Base-by-base conservation (phyloP, 2,329 filamentous ascomycete species). In the Gaeumannomyces tritici region DNA sequence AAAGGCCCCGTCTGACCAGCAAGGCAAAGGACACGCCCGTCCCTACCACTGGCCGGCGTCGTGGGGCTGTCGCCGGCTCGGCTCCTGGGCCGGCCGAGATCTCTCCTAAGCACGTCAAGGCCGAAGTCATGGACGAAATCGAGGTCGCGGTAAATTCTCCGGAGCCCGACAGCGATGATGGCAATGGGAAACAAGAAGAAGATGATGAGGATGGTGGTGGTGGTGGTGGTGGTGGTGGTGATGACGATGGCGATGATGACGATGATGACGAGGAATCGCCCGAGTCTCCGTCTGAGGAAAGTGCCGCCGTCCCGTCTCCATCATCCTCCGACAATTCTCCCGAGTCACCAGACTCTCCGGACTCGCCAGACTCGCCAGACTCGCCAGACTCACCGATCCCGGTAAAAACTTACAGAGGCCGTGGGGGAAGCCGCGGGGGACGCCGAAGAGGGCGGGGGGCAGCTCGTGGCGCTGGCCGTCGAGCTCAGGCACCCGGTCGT, bases 71-170 rank as follows among this genome's bases (percentile, higher is more conserved):
- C 29, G n/a, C 60, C 8, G 60, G 51, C 5, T 15, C 55, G 15
- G 55, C 3, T 8, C n/a, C 9, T 21, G 24, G 55, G 64, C 69
- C 15, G 72, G 77, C 61, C 3, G 70, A 71, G 31, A 67, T 67
- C 3, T 71, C 74, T 1, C 42, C 42, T 9, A 3, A n/a, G 42
- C 18, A 51, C n/a, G 21, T 15, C 42, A 73, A 74, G 57, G 79
- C 79, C 31, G 78, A 83, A 56, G 79, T 84, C 31, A 78, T 82
- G 68, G 82, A 85, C 68, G 84, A 81, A 18, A 85, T 85, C 64
- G 79, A 84, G 67, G 82, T 84, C 59, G 80, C 81, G 58, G 78
- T 79, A 27, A 51, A 60, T 13, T 60, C 59, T n/a, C 35, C 59
- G 18, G 35, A 55, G 24, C 29, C 18, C 11, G 42, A 51, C 55